Evolutionary conservation across 2,329 filamentous ascomycete genomes (phyloP), one percentile per base, ranked within the genome.

Genomic region (Leptographium procerum): DNA sequence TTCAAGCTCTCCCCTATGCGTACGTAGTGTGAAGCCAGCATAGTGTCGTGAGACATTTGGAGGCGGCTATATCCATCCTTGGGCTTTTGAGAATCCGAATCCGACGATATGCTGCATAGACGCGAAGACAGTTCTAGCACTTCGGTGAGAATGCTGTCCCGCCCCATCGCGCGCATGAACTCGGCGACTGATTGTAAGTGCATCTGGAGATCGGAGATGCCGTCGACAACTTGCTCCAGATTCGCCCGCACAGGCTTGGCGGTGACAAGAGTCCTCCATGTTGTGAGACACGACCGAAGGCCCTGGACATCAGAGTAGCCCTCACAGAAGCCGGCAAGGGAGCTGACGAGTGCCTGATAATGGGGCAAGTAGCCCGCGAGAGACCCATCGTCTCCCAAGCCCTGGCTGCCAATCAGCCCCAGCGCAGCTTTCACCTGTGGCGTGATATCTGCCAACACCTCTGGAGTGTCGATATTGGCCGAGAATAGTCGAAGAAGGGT

Each of bases 11-110:
- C 75, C 5, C 81, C 81, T n/a, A 81, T 72, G 33, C 70, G 75
- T 22, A 80, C 71, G 62, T 82, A 79, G 51, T 82, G 80, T 3
- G 77, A 69, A 4, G 77, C 80, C 4, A 84, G 71, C 7, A 73
- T 69, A 24, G 75, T 75, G 45, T 77, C 73, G 61, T 76, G 73
- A 16, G 72, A 67, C 36, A 82, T 66, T n/a, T 77, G 65, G 11
- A 48, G 48, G 5, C 48, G 48, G 4, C 11, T 16, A 16, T n/a
- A 14, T 8, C 40, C 11, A 29, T 11, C 50, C 3, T 72, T 68
- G 53, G 78, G 76, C 1, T 64, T 60, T 14, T 61, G n/a, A n/a
- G n/a, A n/a, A n/a, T n/a, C 66, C 7, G 22, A 66, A 67, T 19
- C 26, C 8, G 70, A 65, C 9, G 67, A 60, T 1, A 74, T 63